Evolutionary conservation across 345 rosid species (phyloP).

Genomic region (Brassica nigra): DNA sequence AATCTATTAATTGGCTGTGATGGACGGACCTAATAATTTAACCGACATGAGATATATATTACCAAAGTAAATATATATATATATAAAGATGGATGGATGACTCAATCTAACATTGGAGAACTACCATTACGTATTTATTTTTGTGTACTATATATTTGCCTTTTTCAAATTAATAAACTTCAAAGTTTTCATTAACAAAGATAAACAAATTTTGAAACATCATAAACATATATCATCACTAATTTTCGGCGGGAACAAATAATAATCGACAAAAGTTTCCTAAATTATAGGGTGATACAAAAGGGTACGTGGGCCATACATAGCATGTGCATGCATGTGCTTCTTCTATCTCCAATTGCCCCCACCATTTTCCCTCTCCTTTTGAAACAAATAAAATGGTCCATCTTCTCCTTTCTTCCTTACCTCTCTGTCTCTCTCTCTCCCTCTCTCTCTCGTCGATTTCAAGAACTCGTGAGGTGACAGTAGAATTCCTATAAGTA

Average conservation of each 20-base stretch:
- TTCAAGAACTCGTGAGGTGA: conserved; percentile 30
- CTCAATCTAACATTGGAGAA: not conserved
- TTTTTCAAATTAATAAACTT: not conserved
- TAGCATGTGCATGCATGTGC: conserved; percentile 48
- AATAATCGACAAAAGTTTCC: conserved; percentile 39
- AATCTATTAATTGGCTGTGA: not conserved
- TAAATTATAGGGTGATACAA: conserved; percentile 34
- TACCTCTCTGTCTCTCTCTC: conserved; percentile 19
- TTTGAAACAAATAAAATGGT: conserved; percentile 34
- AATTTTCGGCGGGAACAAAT: conserved; percentile 41
- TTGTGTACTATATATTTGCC: not conserved
- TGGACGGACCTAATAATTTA: not conserved
- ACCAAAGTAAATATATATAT: not conserved
- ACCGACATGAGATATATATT: not conserved
- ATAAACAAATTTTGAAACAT: not conserved
- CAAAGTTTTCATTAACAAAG: not conserved
- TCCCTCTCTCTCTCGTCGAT: conserved; percentile 18
- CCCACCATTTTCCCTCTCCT: conserved; percentile 41
- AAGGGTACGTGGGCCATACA: conserved; percentile 35
- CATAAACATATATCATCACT: conserved; percentile 24
- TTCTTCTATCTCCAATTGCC: conserved; percentile 32
- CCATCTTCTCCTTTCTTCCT: conserved; percentile 18
- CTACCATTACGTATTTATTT: not conserved
- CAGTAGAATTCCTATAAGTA: conserved; percentile 17
- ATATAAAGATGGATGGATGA: not conserved